Evolutionary conservation across 306 rosid species (phyloP), one percentile per base, ranked within the genome.

Genomic region (Ziziphus jujuba): DNA sequence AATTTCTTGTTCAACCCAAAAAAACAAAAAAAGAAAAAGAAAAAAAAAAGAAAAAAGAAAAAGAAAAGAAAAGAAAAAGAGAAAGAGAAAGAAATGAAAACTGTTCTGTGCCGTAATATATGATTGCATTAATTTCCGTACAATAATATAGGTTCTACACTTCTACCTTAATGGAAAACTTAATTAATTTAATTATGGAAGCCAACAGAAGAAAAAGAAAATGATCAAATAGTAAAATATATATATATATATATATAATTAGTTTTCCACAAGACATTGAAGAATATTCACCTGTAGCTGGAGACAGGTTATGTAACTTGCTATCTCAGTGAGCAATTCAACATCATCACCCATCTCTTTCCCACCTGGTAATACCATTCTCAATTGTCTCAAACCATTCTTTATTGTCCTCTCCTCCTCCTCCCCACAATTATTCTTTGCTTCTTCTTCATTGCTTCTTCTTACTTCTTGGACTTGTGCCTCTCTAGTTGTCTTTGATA

Each of bases 221-320:
- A 28, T 13, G 35, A 5, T 15, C 2, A 20, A 10, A 10, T 10
- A 40, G 0, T 38, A 36, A 15, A 36, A 35, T 38, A n/a, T n/a
- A n/a, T n/a, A n/a, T n/a, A 22, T 40, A 11, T 5, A 44, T 12
- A 25, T 22, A 63, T 24, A 34, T 5, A 28, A 28, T 6, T 33
- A 60, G 52, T 61, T 66, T 63, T 76, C 73, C 40, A 72, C 79
- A 14, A 88, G 69, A 50, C 79, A 77, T 54, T 75, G 84, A 59
- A 88, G 95, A 83, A 80, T 78, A 34, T 80, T 84, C 25, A 83
- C 91, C 87, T 88, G 95, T 69, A 81, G 71, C 73, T 88, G 63
- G 79, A 88, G 86, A 78, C 91, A 88, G 36, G 55, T 75, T 22
- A 88, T 69, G 55, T 88, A 88, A 70, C 86, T 88, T 56, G 69